These are phyloP conservation scores for Phytophthora vignae DNA, from an alignment of 352 stramenopile genomes.

Conservation along the genomic window DNA sequence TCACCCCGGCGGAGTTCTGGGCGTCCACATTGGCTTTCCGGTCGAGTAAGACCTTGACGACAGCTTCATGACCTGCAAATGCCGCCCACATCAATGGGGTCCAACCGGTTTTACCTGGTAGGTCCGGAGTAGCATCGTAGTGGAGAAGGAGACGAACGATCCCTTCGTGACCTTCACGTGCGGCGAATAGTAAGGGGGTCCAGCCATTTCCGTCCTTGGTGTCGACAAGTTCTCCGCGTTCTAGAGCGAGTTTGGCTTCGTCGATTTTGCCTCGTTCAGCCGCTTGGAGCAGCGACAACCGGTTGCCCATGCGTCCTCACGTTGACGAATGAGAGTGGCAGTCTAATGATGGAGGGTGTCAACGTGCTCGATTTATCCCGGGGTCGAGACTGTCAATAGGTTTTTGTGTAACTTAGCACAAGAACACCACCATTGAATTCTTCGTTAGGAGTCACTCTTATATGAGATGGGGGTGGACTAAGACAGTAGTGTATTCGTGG, in stretches of 20 bases:
- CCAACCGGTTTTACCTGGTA: conserved; percentile 2
- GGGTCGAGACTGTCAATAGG: neutral
- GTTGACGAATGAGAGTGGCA: conserved; percentile 2
- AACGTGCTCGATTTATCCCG: neutral
- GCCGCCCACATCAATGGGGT: conserved; percentile 11
- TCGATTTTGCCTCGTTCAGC: neutral
- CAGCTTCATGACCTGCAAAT: neutral
- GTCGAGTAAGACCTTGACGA: neutral
- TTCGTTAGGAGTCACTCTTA: neutral
- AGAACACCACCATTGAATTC: neutral
- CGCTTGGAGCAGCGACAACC: conserved; percentile 1
- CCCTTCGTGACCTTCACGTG: neutral
- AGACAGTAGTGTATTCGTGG: neutral
- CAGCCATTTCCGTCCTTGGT: conserved; percentile 7
- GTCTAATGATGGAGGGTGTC: conserved; percentile 2
- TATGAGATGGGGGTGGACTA: neutral
- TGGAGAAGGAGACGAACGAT: conserved; percentile 5
- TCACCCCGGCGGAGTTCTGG: neutral
- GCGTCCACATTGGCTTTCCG: neutral
- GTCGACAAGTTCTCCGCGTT: conserved; percentile 3
- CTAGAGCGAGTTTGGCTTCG: conserved; percentile 1
- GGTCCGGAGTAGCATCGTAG: conserved; percentile 7
- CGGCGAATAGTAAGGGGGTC: conserved; percentile 10
- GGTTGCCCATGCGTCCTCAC: conserved; percentile 2
- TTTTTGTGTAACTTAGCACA: neutral